Conservation (phyloP, 176 grass and related monocot genomes). For the Oryza punctata region DNA sequence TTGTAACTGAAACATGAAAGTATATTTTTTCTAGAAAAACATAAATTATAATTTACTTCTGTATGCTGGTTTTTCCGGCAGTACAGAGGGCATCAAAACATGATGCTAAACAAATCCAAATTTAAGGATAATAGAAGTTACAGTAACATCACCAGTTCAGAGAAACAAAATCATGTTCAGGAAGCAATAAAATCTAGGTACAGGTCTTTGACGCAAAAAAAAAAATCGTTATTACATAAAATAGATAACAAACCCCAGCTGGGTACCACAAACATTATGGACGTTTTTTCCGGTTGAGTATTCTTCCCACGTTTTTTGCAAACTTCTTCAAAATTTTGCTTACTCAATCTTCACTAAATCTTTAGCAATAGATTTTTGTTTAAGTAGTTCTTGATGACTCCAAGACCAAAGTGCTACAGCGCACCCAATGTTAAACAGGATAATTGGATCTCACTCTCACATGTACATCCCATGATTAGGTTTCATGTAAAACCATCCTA, state of each 20-base stretch:
- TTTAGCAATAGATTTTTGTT: not conserved
- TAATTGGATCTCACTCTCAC: conserved; percentile 8
- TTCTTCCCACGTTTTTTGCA: not conserved
- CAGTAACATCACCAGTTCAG: not conserved
- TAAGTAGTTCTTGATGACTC: not conserved
- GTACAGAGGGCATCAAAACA: not conserved
- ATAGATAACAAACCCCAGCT: not conserved
- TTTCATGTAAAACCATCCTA: conserved; percentile 22
- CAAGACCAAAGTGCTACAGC: not conserved
- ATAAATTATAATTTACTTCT: not conserved
- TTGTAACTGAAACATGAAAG: not conserved
- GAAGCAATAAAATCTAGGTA: conserved; percentile 7
- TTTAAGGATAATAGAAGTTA: not conserved
- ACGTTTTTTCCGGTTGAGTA: not conserved
- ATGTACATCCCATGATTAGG: conserved; percentile 12
- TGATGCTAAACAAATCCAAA: not conserved
- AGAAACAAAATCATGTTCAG: not conserved
- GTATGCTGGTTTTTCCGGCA: not conserved
- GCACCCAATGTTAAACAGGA: not conserved
- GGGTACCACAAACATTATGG: not conserved
- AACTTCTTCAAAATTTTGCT: not conserved
- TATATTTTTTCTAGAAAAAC: conserved; percentile 2
- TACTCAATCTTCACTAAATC: not conserved
- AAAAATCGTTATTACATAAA: not conserved
- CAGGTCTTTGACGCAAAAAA: not conserved